A percentile compares a stretch with the other conserved stretches of the same genome.
These are phyloP conservation scores for Didymella exigua DNA, from an alignment of 2,329 filamentous ascomycete genomes.

Conservation along the genomic window DNA sequence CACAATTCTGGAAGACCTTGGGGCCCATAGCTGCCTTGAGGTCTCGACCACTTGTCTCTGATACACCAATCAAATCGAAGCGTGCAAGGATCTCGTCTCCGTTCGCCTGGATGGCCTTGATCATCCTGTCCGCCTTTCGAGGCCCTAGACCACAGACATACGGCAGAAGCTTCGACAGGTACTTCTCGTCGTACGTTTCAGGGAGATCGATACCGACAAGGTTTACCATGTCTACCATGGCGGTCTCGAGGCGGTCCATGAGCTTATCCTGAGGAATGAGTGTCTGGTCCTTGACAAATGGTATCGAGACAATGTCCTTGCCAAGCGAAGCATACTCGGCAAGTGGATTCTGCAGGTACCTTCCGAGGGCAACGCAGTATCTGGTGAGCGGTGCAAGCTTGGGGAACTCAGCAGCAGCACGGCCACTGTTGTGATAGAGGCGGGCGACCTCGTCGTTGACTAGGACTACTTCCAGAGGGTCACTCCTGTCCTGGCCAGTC, in stretches of 20 bases:
- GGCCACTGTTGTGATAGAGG: constrained; percentile 87
- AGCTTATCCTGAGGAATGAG: constrained; percentile 88
- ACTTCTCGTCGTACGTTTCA: constrained; percentile 80
- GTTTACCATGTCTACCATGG: constrained; percentile 98
- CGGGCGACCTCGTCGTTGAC: constrained; percentile 98
- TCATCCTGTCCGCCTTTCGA: constrained; percentile 81
- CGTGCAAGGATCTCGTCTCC: constrained; percentile 83
- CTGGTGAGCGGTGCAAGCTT: constrained; percentile 76
- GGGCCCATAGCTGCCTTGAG: constrained; percentile 68
- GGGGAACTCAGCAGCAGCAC: constrained; percentile 80
- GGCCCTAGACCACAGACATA: constrained; percentile 92
- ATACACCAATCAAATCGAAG: constrained; percentile 86
- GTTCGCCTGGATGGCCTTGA: constrained; percentile 91
- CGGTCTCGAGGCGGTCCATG: constrained; percentile 84
- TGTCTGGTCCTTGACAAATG: constrained; percentile 88
- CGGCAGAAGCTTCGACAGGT: constrained; percentile 84
- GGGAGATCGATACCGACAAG: constrained; percentile 95
- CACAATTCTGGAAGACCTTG: constrained; percentile 94
- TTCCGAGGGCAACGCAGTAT: constrained; percentile 87
- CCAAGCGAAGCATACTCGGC: constrained; percentile 95
- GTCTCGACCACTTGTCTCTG: constrained; percentile 66
- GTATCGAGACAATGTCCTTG: constrained; percentile 82
- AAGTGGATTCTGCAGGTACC: constrained; percentile 93
- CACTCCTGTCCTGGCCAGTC: constrained; percentile 71
- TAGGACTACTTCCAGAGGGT: constrained; percentile 84